A percentile compares a stretch with the other conserved stretches of the same genome.
Conservation (phyloP, 345 rosid genomes). For the Salix purpurea region DNA sequence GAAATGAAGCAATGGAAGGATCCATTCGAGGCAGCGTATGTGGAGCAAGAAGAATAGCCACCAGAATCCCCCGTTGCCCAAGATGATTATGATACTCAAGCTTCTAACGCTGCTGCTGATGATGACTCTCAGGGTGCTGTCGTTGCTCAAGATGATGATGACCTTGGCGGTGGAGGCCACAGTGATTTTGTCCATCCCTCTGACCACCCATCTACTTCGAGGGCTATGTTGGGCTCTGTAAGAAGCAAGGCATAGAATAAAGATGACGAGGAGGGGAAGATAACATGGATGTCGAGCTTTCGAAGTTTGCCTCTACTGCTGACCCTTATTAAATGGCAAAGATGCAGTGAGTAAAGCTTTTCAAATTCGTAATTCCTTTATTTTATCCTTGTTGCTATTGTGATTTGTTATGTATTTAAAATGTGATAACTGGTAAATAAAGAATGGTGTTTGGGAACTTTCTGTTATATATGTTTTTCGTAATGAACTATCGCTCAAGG, state of each 20-base stretch:
- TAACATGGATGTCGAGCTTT: conserved; percentile 78
- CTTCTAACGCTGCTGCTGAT: conserved; percentile 15
- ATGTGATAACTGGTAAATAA: not conserved
- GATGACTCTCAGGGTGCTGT: conserved; percentile 14
- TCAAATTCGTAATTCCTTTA: not conserved
- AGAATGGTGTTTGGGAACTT: not conserved
- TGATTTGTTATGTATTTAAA: not conserved
- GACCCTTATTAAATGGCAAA: conserved; percentile 84
- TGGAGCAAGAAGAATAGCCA: conserved; percentile 69
- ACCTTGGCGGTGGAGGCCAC: not conserved
- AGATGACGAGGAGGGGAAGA: conserved; percentile 87
- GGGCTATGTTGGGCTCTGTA: conserved; percentile 10
- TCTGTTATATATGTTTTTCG: not conserved
- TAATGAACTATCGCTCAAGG: not conserved
- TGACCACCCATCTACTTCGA: conserved; percentile 19
- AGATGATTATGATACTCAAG: conserved; percentile 36
- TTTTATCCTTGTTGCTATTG: not conserved
- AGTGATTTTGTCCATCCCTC: not conserved
- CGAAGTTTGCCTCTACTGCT: conserved; percentile 60
- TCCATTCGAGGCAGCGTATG: conserved; percentile 86
- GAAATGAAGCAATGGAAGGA: conserved; percentile 81
- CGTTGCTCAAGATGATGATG: conserved; percentile 7
- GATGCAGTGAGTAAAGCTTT: conserved; percentile 69
- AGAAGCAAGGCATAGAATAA: conserved; percentile 37
- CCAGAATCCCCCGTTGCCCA: conserved; percentile 53